Percentiles rank a stretch among this genome's conserved stretches.
These are phyloP conservation scores for Ramalina intermedia DNA, from an alignment of 495 filamentous ascomycete genomes.

Conservation along the genomic window DNA sequence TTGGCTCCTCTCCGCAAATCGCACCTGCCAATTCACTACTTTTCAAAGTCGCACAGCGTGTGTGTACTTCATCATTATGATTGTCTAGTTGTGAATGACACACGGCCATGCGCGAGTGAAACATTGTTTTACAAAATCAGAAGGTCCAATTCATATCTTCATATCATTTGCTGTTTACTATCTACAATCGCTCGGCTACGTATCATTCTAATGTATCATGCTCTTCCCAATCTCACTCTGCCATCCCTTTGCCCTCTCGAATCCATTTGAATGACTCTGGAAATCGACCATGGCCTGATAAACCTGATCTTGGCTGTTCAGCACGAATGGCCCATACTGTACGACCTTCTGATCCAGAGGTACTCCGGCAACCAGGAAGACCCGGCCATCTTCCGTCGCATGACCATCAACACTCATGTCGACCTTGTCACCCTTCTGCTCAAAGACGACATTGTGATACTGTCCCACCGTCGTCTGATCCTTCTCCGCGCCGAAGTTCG, in stretches of 20 bases:
- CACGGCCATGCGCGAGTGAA: too few species aligned
- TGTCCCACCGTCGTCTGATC: conserved; percentile 32
- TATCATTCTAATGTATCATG: conserved; percentile 31
- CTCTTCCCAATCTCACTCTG: conserved; percentile 85
- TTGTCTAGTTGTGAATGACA: too few species aligned
- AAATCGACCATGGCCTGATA: conserved; percentile 85
- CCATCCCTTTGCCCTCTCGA: conserved; percentile 76
- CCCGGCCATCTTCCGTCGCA: conserved; percentile 49
- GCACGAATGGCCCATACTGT: conserved; percentile 91
- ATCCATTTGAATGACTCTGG: conserved; percentile 71
- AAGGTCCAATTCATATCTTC: too few species aligned
- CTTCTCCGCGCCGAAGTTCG: conserved; percentile 47
- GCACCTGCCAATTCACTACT: too few species aligned
- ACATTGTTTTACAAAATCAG: too few species aligned
- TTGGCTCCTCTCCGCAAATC: too few species aligned
- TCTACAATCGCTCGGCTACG: neutral
- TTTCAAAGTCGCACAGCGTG: too few species aligned
- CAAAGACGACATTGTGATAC: conserved; percentile 86
- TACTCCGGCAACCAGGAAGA: conserved; percentile 73
- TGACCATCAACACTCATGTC: conserved; percentile 51
- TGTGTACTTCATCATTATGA: too few species aligned
- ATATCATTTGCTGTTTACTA: too few species aligned
- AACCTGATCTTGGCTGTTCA: conserved; percentile 71
- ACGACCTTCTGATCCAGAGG: conserved; percentile 85
- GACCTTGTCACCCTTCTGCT: conserved; percentile 60